Evolutionary conservation across 805 yeast species (phyloP), one percentile per base, ranked within the genome.

Genomic region (Lipomyces sp.): DNA sequence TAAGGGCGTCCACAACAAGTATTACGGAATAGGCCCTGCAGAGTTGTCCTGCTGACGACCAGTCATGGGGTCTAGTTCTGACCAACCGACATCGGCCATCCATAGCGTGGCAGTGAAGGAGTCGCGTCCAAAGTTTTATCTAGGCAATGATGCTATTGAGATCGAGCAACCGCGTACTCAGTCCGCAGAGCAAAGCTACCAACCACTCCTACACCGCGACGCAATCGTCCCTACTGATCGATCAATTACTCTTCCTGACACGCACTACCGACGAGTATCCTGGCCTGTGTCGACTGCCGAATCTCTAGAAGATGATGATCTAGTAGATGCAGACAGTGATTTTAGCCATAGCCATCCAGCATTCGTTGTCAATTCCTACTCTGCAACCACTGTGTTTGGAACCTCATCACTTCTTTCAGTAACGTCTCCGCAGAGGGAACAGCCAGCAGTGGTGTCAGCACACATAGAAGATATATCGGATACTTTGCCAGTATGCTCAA

Each of bases 71-170:
- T n/a, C 48, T n/a, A 24, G 15, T 42, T 5, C 48, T 42, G 15
- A 42, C 29, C 48, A n/a, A 42, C 48, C 48, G 48, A 42, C 48
- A n/a, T 42, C 48, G n/a, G 48, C n/a, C 24, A 5, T 42, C 48
- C 48, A 42, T 15, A 42, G 34, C 56, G 56, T 24, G 5, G 24
- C 24, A 11, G 48, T 5, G 48, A 42, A 15, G 48, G 11, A 32
- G 24, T 45, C 57, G 45, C 58, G 65, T 13, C 64, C 64, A 34
- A 54, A 45, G 30, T 64, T 64, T 56, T 64, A 57, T 34, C 60
- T 62, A 42, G 68, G 65, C 39, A 53, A 55, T 35, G 68, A 65
- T 57, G 11, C 32, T 18, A 32, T 29, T 6, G 59, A 34, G 30
- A 55, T 30, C 29, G 59, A 34, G 32, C 59, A 55, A 24, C 34